Evolutionary conservation across 129 eudicot species (phyloP), one percentile per base, ranked within the genome.

Genomic region (Artemisia argyi): DNA sequence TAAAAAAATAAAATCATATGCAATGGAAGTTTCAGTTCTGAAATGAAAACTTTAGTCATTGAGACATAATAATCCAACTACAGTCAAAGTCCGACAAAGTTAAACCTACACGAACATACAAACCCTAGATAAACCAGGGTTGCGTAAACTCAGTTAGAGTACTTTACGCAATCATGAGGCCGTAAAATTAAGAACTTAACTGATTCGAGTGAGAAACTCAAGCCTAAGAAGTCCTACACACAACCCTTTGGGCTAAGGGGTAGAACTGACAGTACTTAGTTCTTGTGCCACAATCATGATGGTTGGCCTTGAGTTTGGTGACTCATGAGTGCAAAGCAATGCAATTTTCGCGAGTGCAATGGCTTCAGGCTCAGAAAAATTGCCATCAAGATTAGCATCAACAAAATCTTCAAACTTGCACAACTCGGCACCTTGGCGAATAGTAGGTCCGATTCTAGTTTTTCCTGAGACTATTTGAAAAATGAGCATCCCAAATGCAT

Each of bases 391-490:
- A 70, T 90, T 90, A n/a, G 51, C 54, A 44, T 94, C 98, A 17
- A 94, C 83, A 44, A 87, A 87, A 54, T 90, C 92, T 72, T 87
- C 92, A 46, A 80, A 69, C 74, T 77, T 84, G 73, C 89, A 78
- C 14, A 76, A 63, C 63, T 93, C 98, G 0, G 96, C 97, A 55
- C 88, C 96, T 53, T 84, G 96, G 26, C 88, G 83, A 60, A 73
- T 83, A 6, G 65, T 42, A 10, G 66, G 85, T 13, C 84, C 73
- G 53, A 93, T 77, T 70, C 73, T 81, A 2, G 82, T 52, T 78
- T 81, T 90, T 30, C 98, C 98, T 0, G 96, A 87, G 53, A 94
- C 69, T 63, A 94, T 88, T 66, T 94, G 98, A 51, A 90, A 79
- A 18, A 94, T 57, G 32, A 94, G 77, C 83, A 84, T 78, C 16